Percentiles rank a stretch among this genome's conserved stretches.
Evolutionary conservation across 2,329 filamentous ascomycete genomes (phyloP).

Genomic region (Venturia pyrina): DNA sequence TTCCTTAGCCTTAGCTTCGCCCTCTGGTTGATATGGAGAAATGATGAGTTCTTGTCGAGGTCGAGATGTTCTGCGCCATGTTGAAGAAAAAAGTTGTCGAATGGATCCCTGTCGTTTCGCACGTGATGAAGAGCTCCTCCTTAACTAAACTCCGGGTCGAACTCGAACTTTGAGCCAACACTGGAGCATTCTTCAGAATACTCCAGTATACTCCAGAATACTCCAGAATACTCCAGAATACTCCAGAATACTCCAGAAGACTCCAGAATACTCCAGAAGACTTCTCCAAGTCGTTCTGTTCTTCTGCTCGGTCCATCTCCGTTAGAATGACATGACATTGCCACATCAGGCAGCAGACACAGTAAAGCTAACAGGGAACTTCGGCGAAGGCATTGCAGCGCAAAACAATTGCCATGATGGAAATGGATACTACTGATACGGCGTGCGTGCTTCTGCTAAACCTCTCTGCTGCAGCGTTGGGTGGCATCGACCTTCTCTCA

Average conservation of each 20-base stretch:
- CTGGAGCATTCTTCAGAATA: no score
- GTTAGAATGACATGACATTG: background rate
- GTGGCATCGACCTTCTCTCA: conserved; percentile 47
- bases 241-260: no score
- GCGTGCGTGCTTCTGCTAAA: conserved; percentile 31
- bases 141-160: background rate
- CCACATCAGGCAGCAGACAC: background rate
- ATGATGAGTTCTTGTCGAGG: background rate
- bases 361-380: background rate
- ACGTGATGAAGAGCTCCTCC: background rate
- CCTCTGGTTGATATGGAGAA: conserved; percentile 1
- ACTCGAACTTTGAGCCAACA: no score
- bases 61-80: background rate
- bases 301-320: no score
- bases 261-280: no score
- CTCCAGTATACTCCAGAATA: no score
- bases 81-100: background rate
- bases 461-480: conserved; percentile 35
- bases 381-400: background rate
- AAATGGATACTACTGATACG: conserved; percentile 10
- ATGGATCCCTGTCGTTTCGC: background rate
- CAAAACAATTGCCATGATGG: background rate
- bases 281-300: no score
- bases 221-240: no score
- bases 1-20: conserved; percentile 12